Evolutionary conservation across 2,329 filamentous ascomycete species (phyloP), one percentile per base, ranked within the genome.

Genomic region (Aspergillus puulaauensis): DNA sequence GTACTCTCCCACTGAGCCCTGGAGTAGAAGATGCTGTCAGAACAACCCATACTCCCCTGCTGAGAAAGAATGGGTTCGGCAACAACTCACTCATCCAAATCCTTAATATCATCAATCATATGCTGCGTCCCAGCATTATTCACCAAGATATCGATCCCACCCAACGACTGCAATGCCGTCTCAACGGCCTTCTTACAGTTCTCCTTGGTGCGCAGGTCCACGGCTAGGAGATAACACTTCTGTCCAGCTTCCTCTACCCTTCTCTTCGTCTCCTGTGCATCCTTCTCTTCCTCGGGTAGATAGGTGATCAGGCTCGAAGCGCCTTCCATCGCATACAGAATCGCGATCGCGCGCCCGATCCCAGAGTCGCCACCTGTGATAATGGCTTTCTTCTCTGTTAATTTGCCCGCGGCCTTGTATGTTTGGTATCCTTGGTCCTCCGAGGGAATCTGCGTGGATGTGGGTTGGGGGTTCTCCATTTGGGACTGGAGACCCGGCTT

Each of bases 331-430:
- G 90, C 90, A 66, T 88, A 95, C 0, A 95, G 80, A 15, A 93
- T 82, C 1, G 90, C 89, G 1, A 87, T 84, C 1, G 90, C 86
- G 39, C 89, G 85, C 6, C 90, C 90, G 62, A 95, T 93, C 2
- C 90, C 90, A 6, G 84, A 88, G 73, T 93, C 90, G 3, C 90
- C 90, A 15, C 90, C 90, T 0, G 90, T 93, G 67, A 95, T 93
- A 57, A 95, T 75, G 7, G 90, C 90, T 58, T 85, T 89, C 74
- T 88, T 90, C 61, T 86, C 90, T 66, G 84, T 75, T 6, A 95
- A 83, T 76, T 95, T 96, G 49, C 86, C 86, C 1, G 90, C 88
- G 4, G 89, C 84, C 69, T 87, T 86, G 77, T 95, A 93, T 48
- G 82, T 82, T 66, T 89, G 84, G 65, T 84, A 86, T 12, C 85